Evolutionary conservation across 768 basidiomycete species (phyloP).

Genomic region (Mycena capillaripes): DNA sequence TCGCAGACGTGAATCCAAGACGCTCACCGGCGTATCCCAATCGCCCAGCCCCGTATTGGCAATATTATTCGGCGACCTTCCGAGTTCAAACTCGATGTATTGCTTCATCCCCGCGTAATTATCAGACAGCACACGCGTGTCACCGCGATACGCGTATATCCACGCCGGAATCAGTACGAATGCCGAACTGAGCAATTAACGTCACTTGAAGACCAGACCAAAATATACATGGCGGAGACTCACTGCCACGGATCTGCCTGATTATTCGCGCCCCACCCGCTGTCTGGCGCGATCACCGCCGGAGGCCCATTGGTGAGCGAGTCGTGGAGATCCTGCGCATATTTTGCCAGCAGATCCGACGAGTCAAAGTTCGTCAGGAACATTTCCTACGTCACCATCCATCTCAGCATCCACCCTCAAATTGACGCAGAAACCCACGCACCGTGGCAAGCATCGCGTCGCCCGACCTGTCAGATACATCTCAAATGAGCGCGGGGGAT

Average conservation of each 20-base stretch:
- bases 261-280: constrained; percentile 48
- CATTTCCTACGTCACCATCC: constrained; percentile 40
- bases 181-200: constrained; percentile 36
- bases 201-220: background rate
- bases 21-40: constrained; percentile 63
- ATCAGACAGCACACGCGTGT: constrained; percentile 40
- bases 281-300: constrained; percentile 46
- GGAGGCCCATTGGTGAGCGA: constrained; percentile 43
- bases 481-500: background rate
- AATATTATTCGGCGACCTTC: constrained; percentile 46
- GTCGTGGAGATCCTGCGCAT: constrained; percentile 43
- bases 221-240: constrained; percentile 14
- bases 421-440: background rate
- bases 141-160: constrained; percentile 48
- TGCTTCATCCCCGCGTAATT: constrained; percentile 47
- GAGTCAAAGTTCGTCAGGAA: constrained; percentile 46
- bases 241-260: constrained; percentile 51
- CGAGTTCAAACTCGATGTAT: constrained; percentile 47
- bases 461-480: constrained; percentile 33
- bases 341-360: constrained; percentile 44
- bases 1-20: constrained; percentile 42
- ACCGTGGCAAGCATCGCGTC: constrained; percentile 48
- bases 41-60: constrained; percentile 47
- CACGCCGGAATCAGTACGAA: constrained; percentile 48
- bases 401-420: background rate